A percentile compares a stretch with the other conserved stretches of the same genome.
Conservation (phyloP, 2,329 filamentous ascomycete genomes). For the Penicillium corylophilum region DNA sequence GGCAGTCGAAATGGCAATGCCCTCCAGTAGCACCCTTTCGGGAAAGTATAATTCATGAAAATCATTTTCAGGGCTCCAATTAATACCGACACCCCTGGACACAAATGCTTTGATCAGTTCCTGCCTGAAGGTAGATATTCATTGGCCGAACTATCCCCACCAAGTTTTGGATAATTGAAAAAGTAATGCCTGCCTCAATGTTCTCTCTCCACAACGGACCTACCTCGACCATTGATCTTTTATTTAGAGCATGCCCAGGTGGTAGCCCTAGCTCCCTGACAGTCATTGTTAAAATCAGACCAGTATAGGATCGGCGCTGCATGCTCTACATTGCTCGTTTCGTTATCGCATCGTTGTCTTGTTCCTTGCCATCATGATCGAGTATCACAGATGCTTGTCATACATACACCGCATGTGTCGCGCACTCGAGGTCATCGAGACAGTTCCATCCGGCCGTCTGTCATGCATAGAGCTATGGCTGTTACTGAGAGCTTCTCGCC, state of each 20-base stretch:
- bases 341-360: not conserved
- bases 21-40: not conserved
- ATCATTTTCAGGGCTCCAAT: not conserved
- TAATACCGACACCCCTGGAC: not conserved
- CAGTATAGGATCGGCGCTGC: conserved; percentile 8
- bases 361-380: conserved; percentile 3
- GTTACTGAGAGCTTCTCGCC: conserved; percentile 8
- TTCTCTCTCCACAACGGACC: not conserved
- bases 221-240: not conserved
- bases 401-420: conserved; percentile 20
- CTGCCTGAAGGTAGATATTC: not conserved
- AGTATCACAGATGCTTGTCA: conserved; percentile 18
- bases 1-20: conserved; percentile 14
- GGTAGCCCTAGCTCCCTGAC: not conserved
- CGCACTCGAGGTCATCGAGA: conserved; percentile 13
- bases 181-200: not conserved
- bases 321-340: conserved; percentile 2
- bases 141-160: not conserved
- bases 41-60: not conserved
- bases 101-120: not conserved
- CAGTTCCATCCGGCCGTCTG: conserved; percentile 14
- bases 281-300: conserved; percentile 20
- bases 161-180: not conserved
- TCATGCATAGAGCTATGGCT: conserved; percentile 18
- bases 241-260: not conserved